phyloP scores from a whole-genome alignment of 1,284 basidiomycete species.

The Prillingera fragicola region DNA sequence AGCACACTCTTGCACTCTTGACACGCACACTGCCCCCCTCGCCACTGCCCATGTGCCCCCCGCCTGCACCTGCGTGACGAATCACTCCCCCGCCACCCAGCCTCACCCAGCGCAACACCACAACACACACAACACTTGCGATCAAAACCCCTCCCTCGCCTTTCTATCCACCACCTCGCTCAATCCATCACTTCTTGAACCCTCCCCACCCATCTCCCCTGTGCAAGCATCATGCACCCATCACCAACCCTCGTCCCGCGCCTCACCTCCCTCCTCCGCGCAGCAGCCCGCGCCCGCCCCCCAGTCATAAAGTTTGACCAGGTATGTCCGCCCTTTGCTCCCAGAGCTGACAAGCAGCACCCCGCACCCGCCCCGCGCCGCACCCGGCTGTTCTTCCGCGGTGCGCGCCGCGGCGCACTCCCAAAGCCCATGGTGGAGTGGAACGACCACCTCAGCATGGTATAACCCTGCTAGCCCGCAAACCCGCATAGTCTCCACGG shows the following conservation, averaged over 20 bases:
- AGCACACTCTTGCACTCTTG: too few relatives aligned
- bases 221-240: slow-evolving; percentile 20
- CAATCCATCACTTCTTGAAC: too few relatives aligned
- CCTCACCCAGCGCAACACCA: too few relatives aligned
- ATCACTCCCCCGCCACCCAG: too few relatives aligned
- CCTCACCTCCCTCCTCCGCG: slow-evolving; percentile 6
- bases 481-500: background rate
- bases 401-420: background rate
- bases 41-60: too few relatives aligned
- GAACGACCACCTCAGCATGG: slow-evolving; percentile 25
- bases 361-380: slow-evolving; percentile 1
- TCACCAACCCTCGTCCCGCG: slow-evolving; percentile 18
- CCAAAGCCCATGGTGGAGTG: slow-evolving; percentile 14
- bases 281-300: background rate
- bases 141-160: too few relatives aligned
- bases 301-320: background rate
- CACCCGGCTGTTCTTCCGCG: background rate
- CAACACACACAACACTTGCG: too few relatives aligned
- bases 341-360: background rate
- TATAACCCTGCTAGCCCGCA: slow-evolving; percentile 5
- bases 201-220: too few relatives aligned
- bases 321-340: background rate
- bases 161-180: too few relatives aligned
- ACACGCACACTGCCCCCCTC: too few relatives aligned
- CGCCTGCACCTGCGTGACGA: too few relatives aligned